Evolutionary conservation across 352 stramenopile species (phyloP).

Genomic region (Globisporangium alternatum): DNA sequence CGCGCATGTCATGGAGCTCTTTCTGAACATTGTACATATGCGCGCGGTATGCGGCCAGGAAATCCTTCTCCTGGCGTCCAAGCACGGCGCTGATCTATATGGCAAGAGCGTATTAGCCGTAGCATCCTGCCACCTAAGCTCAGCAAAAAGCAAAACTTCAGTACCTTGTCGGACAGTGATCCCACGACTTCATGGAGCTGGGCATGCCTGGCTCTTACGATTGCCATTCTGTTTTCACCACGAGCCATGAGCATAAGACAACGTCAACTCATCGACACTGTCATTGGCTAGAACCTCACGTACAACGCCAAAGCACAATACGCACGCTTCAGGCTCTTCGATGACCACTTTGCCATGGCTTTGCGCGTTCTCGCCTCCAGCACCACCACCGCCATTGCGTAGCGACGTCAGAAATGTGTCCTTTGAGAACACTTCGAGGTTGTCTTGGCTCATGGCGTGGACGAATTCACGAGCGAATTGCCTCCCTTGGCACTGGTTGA

Average conservation of each 20-base stretch:
- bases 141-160: background rate
- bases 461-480: background rate
- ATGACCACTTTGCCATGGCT: conserved; percentile 15
- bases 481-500: background rate
- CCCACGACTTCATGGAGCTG: conserved; percentile 80
- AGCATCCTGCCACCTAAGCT: background rate
- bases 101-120: background rate
- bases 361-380: conserved; percentile 7
- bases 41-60: conserved; percentile 90
- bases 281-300: background rate
- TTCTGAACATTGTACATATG: conserved; percentile 96
- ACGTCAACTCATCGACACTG: background rate
- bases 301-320: background rate
- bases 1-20: conserved; percentile 90
- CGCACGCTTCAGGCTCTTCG: conserved; percentile 52
- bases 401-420: conserved; percentile 79
- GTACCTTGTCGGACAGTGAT: conserved; percentile 80
- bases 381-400: conserved; percentile 32
- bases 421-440: conserved; percentile 67
- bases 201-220: conserved; percentile 75
- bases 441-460: conserved; percentile 38
- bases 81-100: conserved; percentile 85
- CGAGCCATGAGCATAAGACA: background rate
- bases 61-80: conserved; percentile 90
- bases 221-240: conserved; percentile 49